A percentile compares a stretch with the other conserved stretches of the same genome.
These are phyloP conservation scores for Penicillium sp. DNA, from an alignment of 2,329 filamentous ascomycete species.

Conservation along the genomic window DNA sequence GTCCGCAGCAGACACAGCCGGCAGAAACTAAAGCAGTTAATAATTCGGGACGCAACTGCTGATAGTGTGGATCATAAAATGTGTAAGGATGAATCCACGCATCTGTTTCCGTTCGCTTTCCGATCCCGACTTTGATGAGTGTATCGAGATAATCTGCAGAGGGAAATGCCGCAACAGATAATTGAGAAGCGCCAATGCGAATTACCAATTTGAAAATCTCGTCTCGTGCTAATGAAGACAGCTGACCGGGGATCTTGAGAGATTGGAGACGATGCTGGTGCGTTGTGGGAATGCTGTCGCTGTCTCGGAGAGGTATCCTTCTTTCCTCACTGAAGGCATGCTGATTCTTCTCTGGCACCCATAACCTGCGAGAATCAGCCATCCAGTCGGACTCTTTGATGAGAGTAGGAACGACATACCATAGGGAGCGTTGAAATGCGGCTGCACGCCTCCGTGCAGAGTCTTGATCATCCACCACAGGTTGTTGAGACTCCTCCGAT, in stretches of 20 bases:
- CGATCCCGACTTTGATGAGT: slow-evolving; percentile 20
- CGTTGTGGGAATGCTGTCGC: slow-evolving; percentile 13
- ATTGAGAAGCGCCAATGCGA: slow-evolving; percentile 13
- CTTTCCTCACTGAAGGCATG: slow-evolving; percentile 19
- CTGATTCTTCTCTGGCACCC: slow-evolving; percentile 21
- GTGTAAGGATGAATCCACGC: slow-evolving; percentile 22
- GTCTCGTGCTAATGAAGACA: slow-evolving; percentile 14
- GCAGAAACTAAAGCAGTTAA: slow-evolving; percentile 16
- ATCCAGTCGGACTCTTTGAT: too few species aligned
- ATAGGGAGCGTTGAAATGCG: slow-evolving; percentile 18
- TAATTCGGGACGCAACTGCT: slow-evolving; percentile 15
- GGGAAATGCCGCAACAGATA: slow-evolving; percentile 18
- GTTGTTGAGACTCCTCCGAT: slow-evolving; percentile 3
- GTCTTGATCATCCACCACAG: slow-evolving; percentile 11
- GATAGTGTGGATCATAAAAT: slow-evolving; percentile 15
- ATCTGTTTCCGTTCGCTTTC: slow-evolving; percentile 19
- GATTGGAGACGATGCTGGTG: slow-evolving; percentile 12
- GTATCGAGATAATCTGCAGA: slow-evolving; percentile 23
- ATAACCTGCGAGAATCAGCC: slow-evolving; percentile 7
- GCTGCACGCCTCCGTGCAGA: slow-evolving; percentile 19
- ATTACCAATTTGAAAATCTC: slow-evolving; percentile 20
- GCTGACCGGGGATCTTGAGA: slow-evolving; percentile 15
- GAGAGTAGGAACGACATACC: slow-evolving; percentile 5
- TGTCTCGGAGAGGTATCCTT: slow-evolving; percentile 16
- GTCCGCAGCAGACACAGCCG: slow-evolving; percentile 21